Percentiles rank a stretch among this genome's conserved stretches.
Evolutionary conservation across 176 grass and related monocot genomes (phyloP).

Genomic region (Ananas comosus): DNA sequence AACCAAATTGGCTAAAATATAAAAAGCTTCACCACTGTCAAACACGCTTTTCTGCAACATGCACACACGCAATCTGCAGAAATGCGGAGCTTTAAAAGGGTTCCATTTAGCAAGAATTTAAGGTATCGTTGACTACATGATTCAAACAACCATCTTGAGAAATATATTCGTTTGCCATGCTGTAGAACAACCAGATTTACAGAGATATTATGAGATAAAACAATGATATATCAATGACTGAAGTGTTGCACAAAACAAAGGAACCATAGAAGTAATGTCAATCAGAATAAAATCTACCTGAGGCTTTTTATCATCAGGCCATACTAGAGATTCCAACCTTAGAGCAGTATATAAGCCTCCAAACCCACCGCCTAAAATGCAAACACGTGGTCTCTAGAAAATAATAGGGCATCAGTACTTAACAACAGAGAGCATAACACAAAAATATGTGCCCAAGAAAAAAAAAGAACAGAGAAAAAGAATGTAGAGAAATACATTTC

Average conservation of each 20-base stretch:
- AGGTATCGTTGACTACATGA: background rate
- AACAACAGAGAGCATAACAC: background rate
- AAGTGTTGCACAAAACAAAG: background rate
- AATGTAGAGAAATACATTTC: no score
- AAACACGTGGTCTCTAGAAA: constrained; percentile 61
- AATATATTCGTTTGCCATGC: background rate
- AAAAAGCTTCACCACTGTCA: background rate
- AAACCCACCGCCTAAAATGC: constrained; percentile 97
- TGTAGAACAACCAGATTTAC: background rate
- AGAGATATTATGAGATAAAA: background rate
- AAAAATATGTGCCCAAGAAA: background rate
- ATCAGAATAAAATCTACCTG: constrained; percentile 42
- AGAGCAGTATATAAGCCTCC: constrained; percentile 92
- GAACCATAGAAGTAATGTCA: background rate
- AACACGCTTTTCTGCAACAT: background rate
- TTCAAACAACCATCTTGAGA: background rate
- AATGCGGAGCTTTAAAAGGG: no score
- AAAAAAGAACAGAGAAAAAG: background rate
- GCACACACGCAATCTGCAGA: no score
- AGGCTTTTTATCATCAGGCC: constrained; percentile 74
- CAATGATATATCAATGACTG: background rate
- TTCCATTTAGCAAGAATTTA: background rate
- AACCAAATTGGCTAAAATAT: background rate
- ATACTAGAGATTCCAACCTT: constrained; percentile 92
- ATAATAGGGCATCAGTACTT: constrained; percentile 7